phyloP scores from a whole-genome alignment of 1,139 yeast species.

The Hyphopichia pseudoburtonii region DNA sequence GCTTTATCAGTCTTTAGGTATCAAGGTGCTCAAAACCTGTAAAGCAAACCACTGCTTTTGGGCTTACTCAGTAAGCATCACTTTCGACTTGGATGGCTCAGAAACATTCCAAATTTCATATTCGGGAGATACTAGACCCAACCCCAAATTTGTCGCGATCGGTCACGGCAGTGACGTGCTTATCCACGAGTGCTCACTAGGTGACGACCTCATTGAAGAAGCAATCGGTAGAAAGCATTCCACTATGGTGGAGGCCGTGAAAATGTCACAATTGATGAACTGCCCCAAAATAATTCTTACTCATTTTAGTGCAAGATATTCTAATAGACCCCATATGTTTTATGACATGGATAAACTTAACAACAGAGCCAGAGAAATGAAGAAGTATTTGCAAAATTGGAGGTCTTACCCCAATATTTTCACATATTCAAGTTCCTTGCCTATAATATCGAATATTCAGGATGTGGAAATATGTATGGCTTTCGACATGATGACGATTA shows the following conservation, averaged over 20 bases:
- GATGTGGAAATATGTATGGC: conserved; percentile 42
- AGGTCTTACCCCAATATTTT: conserved; percentile 29
- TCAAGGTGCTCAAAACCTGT: conserved; percentile 51
- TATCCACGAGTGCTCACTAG: conserved; percentile 92
- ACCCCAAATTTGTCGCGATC: conserved; percentile 53
- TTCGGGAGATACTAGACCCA: conserved; percentile 96
- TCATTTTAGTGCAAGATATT: conserved; percentile 90
- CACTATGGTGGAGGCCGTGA: conserved; percentile 86
- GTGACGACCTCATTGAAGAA: conserved; percentile 74
- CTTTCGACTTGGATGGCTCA: conserved; percentile 35
- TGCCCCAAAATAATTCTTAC: conserved; percentile 75
- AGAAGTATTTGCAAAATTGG: conserved; percentile 24
- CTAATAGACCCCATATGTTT: conserved; percentile 55
- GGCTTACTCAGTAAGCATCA: conserved; percentile 72
- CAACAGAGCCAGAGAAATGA: conserved; percentile 21
- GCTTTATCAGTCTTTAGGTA: conserved; percentile 26
- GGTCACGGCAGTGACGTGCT: conserved; percentile 74
- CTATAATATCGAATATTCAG: conserved; percentile 18
- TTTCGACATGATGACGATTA: conserved; percentile 40
- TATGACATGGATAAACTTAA: conserved; percentile 23
- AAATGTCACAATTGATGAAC: conserved; percentile 67
- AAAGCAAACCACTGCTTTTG: conserved; percentile 83
- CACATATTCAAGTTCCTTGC: background rate
- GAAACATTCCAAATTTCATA: conserved; percentile 69
- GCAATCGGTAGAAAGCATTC: conserved; percentile 84